Evolutionary conservation across 1,284 basidiomycete genomes (phyloP).

Genomic region (Austroboletus niveus): DNA sequence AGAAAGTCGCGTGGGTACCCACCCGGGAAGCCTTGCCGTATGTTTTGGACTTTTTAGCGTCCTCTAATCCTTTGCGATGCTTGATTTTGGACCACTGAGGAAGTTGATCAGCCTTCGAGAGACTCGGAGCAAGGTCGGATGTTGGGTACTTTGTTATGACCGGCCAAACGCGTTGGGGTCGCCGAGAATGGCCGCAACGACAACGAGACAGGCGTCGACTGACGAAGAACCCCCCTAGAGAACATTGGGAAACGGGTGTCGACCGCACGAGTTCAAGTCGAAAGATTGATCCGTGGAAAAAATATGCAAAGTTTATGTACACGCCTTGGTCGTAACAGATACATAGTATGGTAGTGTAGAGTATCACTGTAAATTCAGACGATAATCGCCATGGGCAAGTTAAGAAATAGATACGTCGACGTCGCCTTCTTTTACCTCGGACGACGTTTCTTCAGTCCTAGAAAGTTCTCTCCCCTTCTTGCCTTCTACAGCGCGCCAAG

Average conservation of each 20-base stretch:
- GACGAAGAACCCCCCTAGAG: slow-evolving; percentile 2
- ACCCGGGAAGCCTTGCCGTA: slow-evolving; percentile 63
- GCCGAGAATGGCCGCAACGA: slow-evolving; percentile 37
- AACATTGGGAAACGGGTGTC: slow-evolving; percentile 12
- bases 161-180: slow-evolving; percentile 41
- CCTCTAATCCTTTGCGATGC: slow-evolving; percentile 73
- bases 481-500: slow-evolving; percentile 69
- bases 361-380: too few relatives aligned
- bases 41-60: slow-evolving; percentile 60
- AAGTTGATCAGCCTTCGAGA: background rate
- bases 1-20: slow-evolving; percentile 21
- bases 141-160: slow-evolving; percentile 62
- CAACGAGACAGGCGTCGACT: background rate
- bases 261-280: background rate
- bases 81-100: slow-evolving; percentile 86
- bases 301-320: background rate
- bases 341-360: background rate
- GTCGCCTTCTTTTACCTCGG: slow-evolving; percentile 12
- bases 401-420: background rate
- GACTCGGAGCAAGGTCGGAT: background rate
- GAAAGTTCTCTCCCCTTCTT: slow-evolving; percentile 7
- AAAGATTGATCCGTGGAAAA: slow-evolving; percentile 12
- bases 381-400: background rate
- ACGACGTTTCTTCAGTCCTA: slow-evolving; percentile 6
- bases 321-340: background rate